These are phyloP conservation scores for Fusarium protoensiforme DNA, from an alignment of 2,329 filamentous ascomycete genomes.

Conservation along the genomic window DNA sequence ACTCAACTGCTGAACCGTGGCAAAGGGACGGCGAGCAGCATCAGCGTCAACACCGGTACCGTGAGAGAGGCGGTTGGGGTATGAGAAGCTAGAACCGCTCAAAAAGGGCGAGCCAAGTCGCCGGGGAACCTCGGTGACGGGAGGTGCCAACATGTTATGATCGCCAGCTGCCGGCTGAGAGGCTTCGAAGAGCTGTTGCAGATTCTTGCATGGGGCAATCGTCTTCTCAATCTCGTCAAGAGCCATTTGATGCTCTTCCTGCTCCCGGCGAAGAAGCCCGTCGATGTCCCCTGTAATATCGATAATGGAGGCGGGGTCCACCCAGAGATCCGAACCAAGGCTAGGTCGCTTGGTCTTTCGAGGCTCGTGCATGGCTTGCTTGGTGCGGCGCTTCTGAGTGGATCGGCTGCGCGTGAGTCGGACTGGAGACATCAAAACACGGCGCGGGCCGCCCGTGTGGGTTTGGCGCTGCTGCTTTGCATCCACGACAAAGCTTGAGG, in stretches of 20 bases:
- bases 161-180: slow-evolving; percentile 36
- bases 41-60: slow-evolving; percentile 58
- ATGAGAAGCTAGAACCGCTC: slow-evolving; percentile 65
- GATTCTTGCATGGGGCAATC: slow-evolving; percentile 55
- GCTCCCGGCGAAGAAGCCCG: slow-evolving; percentile 50
- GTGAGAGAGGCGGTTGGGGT: slow-evolving; percentile 67
- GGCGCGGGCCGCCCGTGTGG: slow-evolving; percentile 62
- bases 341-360: slow-evolving; percentile 64
- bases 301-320: slow-evolving; percentile 52
- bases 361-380: slow-evolving; percentile 58
- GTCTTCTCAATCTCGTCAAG: slow-evolving; percentile 50
- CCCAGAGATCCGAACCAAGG: slow-evolving; percentile 65
- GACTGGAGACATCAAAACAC: slow-evolving; percentile 64
- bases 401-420: slow-evolving; percentile 62
- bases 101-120: slow-evolving; percentile 71
- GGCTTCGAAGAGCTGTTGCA: slow-evolving; percentile 54
- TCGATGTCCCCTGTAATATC: slow-evolving; percentile 34
- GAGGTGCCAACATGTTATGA: slow-evolving; percentile 39
- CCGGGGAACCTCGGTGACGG: slow-evolving; percentile 52
- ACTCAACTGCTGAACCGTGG: slow-evolving; percentile 64
- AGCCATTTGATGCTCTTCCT: slow-evolving; percentile 23
- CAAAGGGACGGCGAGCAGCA: slow-evolving; percentile 62
- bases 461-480: slow-evolving; percentile 54
- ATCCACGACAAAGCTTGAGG: slow-evolving; percentile 48
- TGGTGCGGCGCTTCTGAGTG: slow-evolving; percentile 66